Evolutionary conservation across 129 eudicot species (phyloP).

Genomic region (Artemisia annua): DNA sequence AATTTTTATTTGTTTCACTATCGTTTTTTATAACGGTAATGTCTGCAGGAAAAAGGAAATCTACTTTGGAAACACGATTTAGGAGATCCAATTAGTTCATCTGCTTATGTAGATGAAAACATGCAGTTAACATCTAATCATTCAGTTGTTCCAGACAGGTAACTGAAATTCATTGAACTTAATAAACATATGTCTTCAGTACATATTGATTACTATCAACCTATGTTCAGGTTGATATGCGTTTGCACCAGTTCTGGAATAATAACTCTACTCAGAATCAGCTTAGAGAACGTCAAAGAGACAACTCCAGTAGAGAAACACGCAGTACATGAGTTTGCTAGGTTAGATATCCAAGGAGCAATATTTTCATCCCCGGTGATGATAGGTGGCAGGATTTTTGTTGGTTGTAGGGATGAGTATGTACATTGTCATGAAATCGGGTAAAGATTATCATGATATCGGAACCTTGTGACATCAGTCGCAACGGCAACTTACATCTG

Average conservation of each 20-base stretch:
- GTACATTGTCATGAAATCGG: constrained; percentile 56
- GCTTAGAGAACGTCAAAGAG: constrained; percentile 27
- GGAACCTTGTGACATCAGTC: background rate
- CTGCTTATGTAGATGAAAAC: constrained; percentile 79
- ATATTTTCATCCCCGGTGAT: constrained; percentile 91
- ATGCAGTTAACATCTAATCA: constrained; percentile 33
- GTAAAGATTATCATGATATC: background rate
- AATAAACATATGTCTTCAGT: background rate
- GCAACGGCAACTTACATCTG: background rate
- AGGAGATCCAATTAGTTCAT: constrained; percentile 76
- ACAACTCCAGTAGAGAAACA: background rate
- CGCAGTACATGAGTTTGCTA: constrained; percentile 54
- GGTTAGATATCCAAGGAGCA: constrained; percentile 70
- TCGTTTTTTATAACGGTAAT: constrained; percentile 4
- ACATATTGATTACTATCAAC: constrained; percentile 9
- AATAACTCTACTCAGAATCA: constrained; percentile 47
- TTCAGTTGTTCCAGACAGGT: constrained; percentile 52
- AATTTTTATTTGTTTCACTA: too few species aligned
- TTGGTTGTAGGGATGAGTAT: constrained; percentile 89
- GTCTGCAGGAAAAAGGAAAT: constrained; percentile 55
- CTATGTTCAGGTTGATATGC: constrained; percentile 62
- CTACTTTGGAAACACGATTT: constrained; percentile 65
- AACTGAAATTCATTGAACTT: background rate
- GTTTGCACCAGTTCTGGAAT: constrained; percentile 83
- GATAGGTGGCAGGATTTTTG: constrained; percentile 76